Evolutionary conservation across 2,329 filamentous ascomycete genomes (phyloP).

Genomic region (Ceratocystis diversiconidia): DNA sequence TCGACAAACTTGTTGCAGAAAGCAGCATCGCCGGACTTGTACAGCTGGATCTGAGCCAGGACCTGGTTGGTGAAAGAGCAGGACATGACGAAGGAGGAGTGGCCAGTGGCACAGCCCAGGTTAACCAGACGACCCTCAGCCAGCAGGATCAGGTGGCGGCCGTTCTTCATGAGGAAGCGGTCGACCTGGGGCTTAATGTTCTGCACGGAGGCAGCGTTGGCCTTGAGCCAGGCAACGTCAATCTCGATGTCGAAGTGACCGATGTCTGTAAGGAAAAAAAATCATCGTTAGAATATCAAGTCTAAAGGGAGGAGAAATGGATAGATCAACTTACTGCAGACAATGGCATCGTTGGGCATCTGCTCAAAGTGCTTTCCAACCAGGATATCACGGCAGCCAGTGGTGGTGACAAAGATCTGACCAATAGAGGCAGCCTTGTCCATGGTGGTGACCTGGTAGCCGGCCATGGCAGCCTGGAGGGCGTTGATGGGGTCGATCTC

Average conservation of each 20-base stretch:
- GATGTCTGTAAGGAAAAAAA: conserved; percentile 48
- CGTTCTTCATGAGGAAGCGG: conserved; percentile 86
- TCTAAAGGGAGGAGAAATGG: neutral
- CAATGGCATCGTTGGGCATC: conserved; percentile 96
- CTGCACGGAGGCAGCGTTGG: conserved; percentile 80
- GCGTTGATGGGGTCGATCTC: conserved; percentile 99
- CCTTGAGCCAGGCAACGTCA: conserved; percentile 98
- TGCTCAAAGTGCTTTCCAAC: conserved; percentile 80
- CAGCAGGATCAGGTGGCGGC: conserved; percentile 94
- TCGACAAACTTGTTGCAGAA: conserved; percentile 93
- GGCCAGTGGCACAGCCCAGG: conserved; percentile 95
- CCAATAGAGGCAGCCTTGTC: conserved; percentile 78
- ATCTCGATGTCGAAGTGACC: conserved; percentile 99
- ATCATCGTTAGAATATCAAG: conserved; percentile 19
- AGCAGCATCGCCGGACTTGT: conserved; percentile 74
- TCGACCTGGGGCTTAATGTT: conserved; percentile 99
- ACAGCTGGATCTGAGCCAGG: conserved; percentile 96
- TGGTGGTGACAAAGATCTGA: conserved; percentile 99
- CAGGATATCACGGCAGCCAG: conserved; percentile 96
- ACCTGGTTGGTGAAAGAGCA: conserved; percentile 99
- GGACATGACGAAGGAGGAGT: conserved; percentile 99
- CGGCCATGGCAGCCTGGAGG: conserved; percentile 93
- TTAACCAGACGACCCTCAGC: conserved; percentile 98
- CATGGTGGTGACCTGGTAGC: conserved; percentile 95
- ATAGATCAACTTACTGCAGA: conserved; percentile 59